Conservation (phyloP, 768 basidiomycete genomes). For the Chiua virens region DNA sequence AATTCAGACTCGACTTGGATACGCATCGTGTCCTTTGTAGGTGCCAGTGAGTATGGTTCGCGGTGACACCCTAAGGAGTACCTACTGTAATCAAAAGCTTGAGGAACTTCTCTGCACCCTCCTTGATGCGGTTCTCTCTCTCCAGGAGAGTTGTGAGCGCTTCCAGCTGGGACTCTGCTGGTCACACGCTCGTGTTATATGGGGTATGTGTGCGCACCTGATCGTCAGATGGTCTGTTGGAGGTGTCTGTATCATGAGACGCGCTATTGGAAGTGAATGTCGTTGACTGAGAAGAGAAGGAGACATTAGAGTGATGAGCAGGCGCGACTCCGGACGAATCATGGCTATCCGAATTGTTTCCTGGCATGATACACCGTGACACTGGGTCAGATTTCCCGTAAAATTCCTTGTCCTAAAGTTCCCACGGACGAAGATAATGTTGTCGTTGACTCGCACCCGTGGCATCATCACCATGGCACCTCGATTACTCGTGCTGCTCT, state of each 20-base stretch:
- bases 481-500: too few relatives aligned
- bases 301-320: slow-evolving; percentile 27
- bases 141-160: slow-evolving; percentile 65
- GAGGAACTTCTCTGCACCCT: slow-evolving; percentile 89
- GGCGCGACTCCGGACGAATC: slow-evolving; percentile 19
- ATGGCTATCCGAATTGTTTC: slow-evolving; percentile 29
- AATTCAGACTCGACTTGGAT: slow-evolving; percentile 76
- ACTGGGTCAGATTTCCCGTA: too few relatives aligned
- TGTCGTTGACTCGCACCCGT: too few relatives aligned
- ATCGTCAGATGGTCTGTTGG: slow-evolving; percentile 23
- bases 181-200: slow-evolving; percentile 1
- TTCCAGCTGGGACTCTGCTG: slow-evolving; percentile 50
- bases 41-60: slow-evolving; percentile 6
- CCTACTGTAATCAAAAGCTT: slow-evolving; percentile 59
- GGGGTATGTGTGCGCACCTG: slow-evolving; percentile 25
- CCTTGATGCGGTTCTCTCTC: slow-evolving; percentile 80
- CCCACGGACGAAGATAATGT: too few relatives aligned
- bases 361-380: slow-evolving; percentile 23
- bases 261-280: slow-evolving; percentile 20
- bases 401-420: too few relatives aligned
- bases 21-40: slow-evolving; percentile 58
- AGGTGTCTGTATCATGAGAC: slow-evolving; percentile 25
- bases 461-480: too few relatives aligned
- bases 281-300: slow-evolving; percentile 32
- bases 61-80: slow-evolving; percentile 1